Evolutionary conservation across 1,284 basidiomycete genomes (phyloP).

Genomic region (Thelephora terrestris): DNA sequence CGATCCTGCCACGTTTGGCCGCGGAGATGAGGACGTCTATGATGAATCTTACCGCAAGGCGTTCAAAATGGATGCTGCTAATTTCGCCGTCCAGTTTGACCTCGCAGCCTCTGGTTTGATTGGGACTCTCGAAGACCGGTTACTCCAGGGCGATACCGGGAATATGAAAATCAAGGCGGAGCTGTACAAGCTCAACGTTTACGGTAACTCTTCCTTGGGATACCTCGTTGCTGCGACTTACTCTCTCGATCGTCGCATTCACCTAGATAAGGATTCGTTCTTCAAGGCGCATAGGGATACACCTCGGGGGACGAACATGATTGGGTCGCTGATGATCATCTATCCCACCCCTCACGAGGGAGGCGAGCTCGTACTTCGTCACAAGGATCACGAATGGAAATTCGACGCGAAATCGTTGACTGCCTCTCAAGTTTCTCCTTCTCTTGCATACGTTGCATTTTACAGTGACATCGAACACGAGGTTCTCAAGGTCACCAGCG

Average conservation of each 20-base stretch:
- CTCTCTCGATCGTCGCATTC: too few relatives aligned
- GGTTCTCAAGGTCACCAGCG: slow-evolving; percentile 28
- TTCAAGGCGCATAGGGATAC: slow-evolving; percentile 35
- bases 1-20: slow-evolving; percentile 15
- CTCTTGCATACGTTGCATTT: slow-evolving; percentile 27
- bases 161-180: slow-evolving; percentile 15
- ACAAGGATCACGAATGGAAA: slow-evolving; percentile 21
- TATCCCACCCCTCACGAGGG: slow-evolving; percentile 32
- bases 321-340: slow-evolving; percentile 35
- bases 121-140: slow-evolving; percentile 13
- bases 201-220: slow-evolving; percentile 20
- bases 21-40: slow-evolving; percentile 11
- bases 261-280: slow-evolving; percentile 27
- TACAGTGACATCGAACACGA: slow-evolving; percentile 37
- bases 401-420: slow-evolving; percentile 18
- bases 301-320: slow-evolving; percentile 28
- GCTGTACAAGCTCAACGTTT: slow-evolving; percentile 25
- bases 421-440: slow-evolving; percentile 1
- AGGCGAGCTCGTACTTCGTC: slow-evolving; percentile 26
- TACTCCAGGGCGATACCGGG: slow-evolving; percentile 13
- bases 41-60: slow-evolving; percentile 19
- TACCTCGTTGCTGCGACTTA: too few relatives aligned
- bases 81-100: slow-evolving; percentile 20
- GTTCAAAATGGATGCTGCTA: slow-evolving; percentile 15
- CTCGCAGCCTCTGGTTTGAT: slow-evolving; percentile 15